phyloP scores from a whole-genome alignment of 352 stramenopile genomes.

The Phytophthora multivora region DNA sequence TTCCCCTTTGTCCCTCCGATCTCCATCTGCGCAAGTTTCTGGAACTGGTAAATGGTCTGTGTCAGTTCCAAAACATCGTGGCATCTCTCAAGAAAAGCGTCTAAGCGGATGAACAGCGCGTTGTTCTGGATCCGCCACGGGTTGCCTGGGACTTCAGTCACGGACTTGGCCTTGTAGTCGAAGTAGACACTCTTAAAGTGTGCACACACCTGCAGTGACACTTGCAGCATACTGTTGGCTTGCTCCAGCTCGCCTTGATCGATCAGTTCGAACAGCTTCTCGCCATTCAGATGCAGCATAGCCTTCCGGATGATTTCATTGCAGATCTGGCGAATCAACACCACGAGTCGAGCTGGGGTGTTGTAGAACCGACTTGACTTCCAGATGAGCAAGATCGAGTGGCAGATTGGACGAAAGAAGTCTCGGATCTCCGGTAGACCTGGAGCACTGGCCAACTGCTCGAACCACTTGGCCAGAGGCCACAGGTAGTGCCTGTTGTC shows the following conservation, averaged over 20 bases:
- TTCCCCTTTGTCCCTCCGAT: conserved; percentile 94
- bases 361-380: conserved; percentile 93
- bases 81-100: conserved; percentile 91
- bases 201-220: conserved; percentile 81
- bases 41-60: conserved; percentile 90
- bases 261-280: conserved; percentile 81
- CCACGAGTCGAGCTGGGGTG: conserved; percentile 83
- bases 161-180: conserved; percentile 91
- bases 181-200: conserved; percentile 93
- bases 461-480: conserved; percentile 73
- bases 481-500: conserved; percentile 88
- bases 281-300: conserved; percentile 71
- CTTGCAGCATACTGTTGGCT: conserved; percentile 72
- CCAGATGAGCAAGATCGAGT: conserved; percentile 91
- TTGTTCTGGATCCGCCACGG: conserved; percentile 93
- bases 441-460: conserved; percentile 37
- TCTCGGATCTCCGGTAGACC: conserved; percentile 63
- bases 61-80: conserved; percentile 91
- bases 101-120: conserved; percentile 89
- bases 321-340: conserved; percentile 89
- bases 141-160: conserved; percentile 80
- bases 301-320: conserved; percentile 89
- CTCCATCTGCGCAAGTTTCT: conserved; percentile 88
- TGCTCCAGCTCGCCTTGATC: conserved; percentile 75
- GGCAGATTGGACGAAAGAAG: conserved; percentile 87